Conservation (phyloP, 768 basidiomycete species). For the Lactarius pseudohatsudake region DNA sequence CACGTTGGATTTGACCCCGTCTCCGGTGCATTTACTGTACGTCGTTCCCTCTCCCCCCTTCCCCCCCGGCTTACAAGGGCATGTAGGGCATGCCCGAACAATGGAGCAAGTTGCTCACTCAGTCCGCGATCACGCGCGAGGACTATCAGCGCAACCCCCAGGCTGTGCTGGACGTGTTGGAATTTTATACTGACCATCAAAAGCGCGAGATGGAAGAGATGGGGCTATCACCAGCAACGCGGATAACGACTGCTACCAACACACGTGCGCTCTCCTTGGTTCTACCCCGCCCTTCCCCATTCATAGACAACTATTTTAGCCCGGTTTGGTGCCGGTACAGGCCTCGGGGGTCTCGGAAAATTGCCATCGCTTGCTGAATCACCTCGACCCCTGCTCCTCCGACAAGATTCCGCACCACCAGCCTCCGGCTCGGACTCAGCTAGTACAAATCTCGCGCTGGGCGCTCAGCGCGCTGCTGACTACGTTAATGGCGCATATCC, state of each 20-base stretch:
- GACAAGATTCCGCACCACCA: slow-evolving; percentile 49
- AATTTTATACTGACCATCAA: slow-evolving; percentile 98
- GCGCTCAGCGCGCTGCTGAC: slow-evolving; percentile 62
- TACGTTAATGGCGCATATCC: slow-evolving; percentile 56
- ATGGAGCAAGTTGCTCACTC: slow-evolving; percentile 96
- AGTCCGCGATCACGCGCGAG: slow-evolving; percentile 96
- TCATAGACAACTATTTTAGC: slow-evolving; percentile 50
- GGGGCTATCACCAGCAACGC: slow-evolving; percentile 36
- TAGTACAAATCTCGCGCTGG: slow-evolving; percentile 36
- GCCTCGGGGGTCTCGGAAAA: slow-evolving; percentile 68
- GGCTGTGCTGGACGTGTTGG: slow-evolving; percentile 94
- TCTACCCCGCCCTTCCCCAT: slow-evolving; percentile 39
- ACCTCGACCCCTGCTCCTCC: slow-evolving; percentile 35
- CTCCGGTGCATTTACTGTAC: slow-evolving; percentile 89
- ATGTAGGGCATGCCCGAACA: slow-evolving; percentile 91
- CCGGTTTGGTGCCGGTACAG: slow-evolving; percentile 89
- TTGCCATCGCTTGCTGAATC: slow-evolving; percentile 42
- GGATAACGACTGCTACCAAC: slow-evolving; percentile 30
- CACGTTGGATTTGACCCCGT: slow-evolving; percentile 97
- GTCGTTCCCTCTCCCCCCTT: slow-evolving; percentile 35
- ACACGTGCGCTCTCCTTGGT: slow-evolving; percentile 24
- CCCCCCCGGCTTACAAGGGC: slow-evolving; percentile 2
- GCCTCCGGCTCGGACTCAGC: slow-evolving; percentile 37
- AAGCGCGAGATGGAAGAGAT: slow-evolving; percentile 86
- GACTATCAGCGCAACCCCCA: slow-evolving; percentile 97